These are phyloP conservation scores for Curvularia hawaiiensis DNA, from an alignment of 2,329 filamentous ascomycete genomes.

Conservation along the genomic window DNA sequence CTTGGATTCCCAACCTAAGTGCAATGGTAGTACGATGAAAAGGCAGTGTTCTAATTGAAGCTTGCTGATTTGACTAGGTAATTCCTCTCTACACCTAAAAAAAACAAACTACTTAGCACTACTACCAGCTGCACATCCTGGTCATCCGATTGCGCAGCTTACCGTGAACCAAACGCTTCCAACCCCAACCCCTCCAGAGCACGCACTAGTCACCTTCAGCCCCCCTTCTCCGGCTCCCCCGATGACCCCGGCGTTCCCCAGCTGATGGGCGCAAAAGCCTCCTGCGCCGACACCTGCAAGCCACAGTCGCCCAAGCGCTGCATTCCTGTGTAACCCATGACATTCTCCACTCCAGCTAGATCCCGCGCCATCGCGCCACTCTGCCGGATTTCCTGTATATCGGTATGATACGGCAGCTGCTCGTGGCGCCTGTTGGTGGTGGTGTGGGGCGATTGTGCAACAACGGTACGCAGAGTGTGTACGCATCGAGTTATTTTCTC, in stretches of 20 bases:
- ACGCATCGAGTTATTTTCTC: slow-evolving; percentile 45
- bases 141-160: no score
- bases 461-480: slow-evolving; percentile 25
- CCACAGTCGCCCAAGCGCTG: slow-evolving; percentile 54
- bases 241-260: slow-evolving; percentile 27
- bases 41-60: no score
- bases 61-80: no score
- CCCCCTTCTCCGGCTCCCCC: no score
- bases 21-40: no score
- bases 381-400: slow-evolving; percentile 15
- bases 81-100: no score
- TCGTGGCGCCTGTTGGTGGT: slow-evolving; percentile 8
- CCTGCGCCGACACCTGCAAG: slow-evolving; percentile 45
- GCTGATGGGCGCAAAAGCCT: slow-evolving; percentile 41
- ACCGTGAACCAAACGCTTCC: no score
- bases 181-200: no score
- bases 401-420: slow-evolving; percentile 7
- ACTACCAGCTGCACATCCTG: no score
- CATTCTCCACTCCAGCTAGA: slow-evolving; percentile 38
- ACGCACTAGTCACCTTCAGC: no score
- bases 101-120: no score
- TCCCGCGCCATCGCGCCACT: slow-evolving; percentile 23
- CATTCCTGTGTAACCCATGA: slow-evolving; percentile 57
- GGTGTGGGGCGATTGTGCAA: slow-evolving; percentile 15
- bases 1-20: no score